Evolutionary conservation across 1,284 basidiomycete genomes (phyloP), one percentile per base, ranked within the genome.

Genomic region (Ceraceosorus bombacis): DNA sequence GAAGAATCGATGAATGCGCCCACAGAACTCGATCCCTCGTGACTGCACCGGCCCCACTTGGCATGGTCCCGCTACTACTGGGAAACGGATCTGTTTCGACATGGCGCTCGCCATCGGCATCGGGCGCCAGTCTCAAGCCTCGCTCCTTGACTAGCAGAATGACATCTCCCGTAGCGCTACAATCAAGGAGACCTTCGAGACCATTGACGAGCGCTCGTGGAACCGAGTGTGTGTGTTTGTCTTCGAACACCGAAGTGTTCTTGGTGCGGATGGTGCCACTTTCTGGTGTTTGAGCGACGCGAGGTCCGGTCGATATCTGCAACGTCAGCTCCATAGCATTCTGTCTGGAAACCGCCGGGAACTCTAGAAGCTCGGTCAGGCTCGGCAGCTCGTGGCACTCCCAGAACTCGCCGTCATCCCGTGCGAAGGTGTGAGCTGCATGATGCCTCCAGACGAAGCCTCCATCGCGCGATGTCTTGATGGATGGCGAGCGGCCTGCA

Each of bases 1-100:
- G 83, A 17, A 90, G 82, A 49, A 90, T 85, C 70, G 88, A 85
- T 2, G 86, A 85, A 77, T 91, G 89, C 0, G 88, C 88, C 77
- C 88, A 90, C 38, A 92, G 83, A 17, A 88, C 63, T 12, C 74
- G 70, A 46, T 76, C 73, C 15, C 74, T 67, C 2, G 74, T 71
- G 49, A 68, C 70, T 41, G 72, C 60, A n/a, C 60, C 43, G 43
- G 43, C 43, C 9, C 43, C 43, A 4, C 10, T 10, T 10, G 43
- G 43, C 43, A 46, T 10, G 15, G 43, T 46, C 43, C 43, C 43
- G 43, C 43, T 46, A 15, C 43, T 15, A 46, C 27, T 53, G 2
- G 51, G 59, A 36, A 46, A 59, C 9, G 59, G 41, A 46, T 15
- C 13, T 9, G 49, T 50, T 38, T 61, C 59, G 48, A 46, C 51